Evolutionary conservation across 352 stramenopile genomes (phyloP).

Genomic region (Pythium volutum): DNA sequence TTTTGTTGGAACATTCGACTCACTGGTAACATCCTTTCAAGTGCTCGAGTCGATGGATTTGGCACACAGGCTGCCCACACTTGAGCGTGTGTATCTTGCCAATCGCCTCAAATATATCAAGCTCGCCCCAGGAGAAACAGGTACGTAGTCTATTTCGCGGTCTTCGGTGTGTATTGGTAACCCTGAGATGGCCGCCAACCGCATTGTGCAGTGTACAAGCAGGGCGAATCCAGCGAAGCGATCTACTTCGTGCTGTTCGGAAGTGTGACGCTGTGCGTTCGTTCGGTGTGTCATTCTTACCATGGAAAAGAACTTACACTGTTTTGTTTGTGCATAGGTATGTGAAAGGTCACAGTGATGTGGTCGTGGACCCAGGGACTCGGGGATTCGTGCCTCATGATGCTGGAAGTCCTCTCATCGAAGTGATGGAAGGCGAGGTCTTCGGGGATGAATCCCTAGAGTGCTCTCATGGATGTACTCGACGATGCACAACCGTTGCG

Average conservation of each 20-base stretch:
- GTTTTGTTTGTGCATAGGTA: constrained; percentile 5
- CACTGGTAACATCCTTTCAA: constrained; percentile 25
- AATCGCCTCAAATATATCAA: constrained; percentile 27
- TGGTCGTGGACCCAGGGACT: not conserved
- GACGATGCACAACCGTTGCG: constrained; percentile 29
- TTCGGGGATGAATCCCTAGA: constrained; percentile 44
- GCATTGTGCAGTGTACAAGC: constrained; percentile 27
- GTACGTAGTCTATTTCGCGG: too few relatives aligned
- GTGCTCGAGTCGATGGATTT: constrained; percentile 33
- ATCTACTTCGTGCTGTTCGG: constrained; percentile 36
- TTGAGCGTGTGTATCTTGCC: constrained; percentile 24
- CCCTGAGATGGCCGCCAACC: not conserved
- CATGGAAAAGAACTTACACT: not conserved
- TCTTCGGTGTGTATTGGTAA: too few relatives aligned
- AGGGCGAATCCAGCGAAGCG: constrained; percentile 28
- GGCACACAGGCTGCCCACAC: constrained; percentile 18
- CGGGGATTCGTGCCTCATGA: not conserved
- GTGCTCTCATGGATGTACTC: constrained; percentile 11
- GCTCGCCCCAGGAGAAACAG: constrained; percentile 20
- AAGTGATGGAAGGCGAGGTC: constrained; percentile 35
- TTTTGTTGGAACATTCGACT: constrained; percentile 14
- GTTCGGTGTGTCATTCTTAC: not conserved
- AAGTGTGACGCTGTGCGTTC: constrained; percentile 31
- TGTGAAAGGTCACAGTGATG: not conserved
- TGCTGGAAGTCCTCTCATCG: constrained; percentile 14